Conservation (phyloP, 495 filamentous ascomycete genomes). For the Tetracladium marchalianum region DNA sequence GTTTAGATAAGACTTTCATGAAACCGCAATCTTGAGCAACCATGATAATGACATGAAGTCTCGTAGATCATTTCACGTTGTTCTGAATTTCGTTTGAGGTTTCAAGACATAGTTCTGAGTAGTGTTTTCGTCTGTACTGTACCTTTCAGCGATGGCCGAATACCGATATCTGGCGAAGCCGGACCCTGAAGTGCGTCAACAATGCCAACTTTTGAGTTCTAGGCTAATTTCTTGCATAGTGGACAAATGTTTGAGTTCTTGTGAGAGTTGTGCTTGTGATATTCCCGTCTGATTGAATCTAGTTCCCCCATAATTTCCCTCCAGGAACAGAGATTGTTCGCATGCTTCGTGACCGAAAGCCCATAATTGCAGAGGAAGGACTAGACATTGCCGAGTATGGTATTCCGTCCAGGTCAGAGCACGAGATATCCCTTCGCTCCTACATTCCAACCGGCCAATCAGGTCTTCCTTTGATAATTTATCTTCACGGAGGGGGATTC, state of each 20-base stretch:
- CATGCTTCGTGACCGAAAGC: not conserved
- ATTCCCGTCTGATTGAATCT: not conserved
- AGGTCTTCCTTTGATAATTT: not conserved
- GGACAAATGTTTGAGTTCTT: not conserved
- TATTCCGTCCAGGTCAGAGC: not conserved
- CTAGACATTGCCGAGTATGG: not conserved
- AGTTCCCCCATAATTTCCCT: not conserved
- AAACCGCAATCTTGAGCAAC: too few relatives aligned
- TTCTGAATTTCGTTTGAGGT: too few relatives aligned
- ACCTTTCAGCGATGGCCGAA: not conserved
- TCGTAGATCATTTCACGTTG: too few relatives aligned
- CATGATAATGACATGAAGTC: too few relatives aligned
- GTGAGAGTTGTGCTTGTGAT: not conserved
- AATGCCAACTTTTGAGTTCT: too few relatives aligned
- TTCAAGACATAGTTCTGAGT: too few relatives aligned
- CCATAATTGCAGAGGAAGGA: not conserved
- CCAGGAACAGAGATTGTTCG: not conserved
- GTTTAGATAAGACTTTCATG: too few relatives aligned
- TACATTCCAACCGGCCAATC: not conserved
- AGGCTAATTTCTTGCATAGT: not conserved
- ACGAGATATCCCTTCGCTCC: not conserved
- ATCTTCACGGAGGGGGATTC: not conserved
- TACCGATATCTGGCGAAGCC: not conserved
- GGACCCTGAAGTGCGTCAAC: not conserved
- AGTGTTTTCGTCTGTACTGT: too few relatives aligned